A percentile compares a stretch with the other conserved stretches of the same genome.
Evolutionary conservation across 2,329 filamentous ascomycete species (phyloP).

Genomic region (Thielaviopsis populi): DNA sequence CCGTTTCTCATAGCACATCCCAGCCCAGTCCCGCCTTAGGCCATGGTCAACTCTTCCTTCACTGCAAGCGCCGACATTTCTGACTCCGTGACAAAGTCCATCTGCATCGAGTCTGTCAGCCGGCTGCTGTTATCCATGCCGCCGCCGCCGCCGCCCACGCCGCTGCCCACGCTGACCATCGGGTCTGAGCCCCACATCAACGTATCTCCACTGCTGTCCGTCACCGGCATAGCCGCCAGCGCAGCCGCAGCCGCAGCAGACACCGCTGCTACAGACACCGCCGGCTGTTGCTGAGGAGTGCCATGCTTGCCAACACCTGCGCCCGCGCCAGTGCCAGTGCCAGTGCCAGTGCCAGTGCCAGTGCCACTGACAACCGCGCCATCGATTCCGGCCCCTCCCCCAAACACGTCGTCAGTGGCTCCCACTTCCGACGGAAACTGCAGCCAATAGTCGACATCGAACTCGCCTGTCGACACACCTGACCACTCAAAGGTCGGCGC

Average conservation of each 20-base stretch:
- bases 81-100: not conserved
- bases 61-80: not conserved
- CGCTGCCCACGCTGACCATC: not conserved
- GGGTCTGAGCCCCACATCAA: conserved; percentile 14
- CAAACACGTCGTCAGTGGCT: conserved; percentile 26
- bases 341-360: not conserved
- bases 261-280: not conserved
- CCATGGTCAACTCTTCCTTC: not conserved
- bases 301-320: not conserved
- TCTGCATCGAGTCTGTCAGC: not conserved
- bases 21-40: not conserved
- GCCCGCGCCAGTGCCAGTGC: not conserved
- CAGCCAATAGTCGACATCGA: conserved; percentile 45
- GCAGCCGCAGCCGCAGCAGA: not conserved
- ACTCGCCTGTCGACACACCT: conserved; percentile 35
- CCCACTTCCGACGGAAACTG: conserved; percentile 39
- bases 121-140: not conserved
- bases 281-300: not conserved
- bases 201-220: not conserved
- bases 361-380: too few relatives aligned
- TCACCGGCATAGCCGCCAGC: not conserved
- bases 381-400: too few relatives aligned
- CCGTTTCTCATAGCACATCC: not conserved
- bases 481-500: conserved; percentile 38
- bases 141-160: not conserved